These are phyloP conservation scores for Ilyonectria sp. DNA, from an alignment of 2,329 filamentous ascomycete genomes.

Conservation along the genomic window DNA sequence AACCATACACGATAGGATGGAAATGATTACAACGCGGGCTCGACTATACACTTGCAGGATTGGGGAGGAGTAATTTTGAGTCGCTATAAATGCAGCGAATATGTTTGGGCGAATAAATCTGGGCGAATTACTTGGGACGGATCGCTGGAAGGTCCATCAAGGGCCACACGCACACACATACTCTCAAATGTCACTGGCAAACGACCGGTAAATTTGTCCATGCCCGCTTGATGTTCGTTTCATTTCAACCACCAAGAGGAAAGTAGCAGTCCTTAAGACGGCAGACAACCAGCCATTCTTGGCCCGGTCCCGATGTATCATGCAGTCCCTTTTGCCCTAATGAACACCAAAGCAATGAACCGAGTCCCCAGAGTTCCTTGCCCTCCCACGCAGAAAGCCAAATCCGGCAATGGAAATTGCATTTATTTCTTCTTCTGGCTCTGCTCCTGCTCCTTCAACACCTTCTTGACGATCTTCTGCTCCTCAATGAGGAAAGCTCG, in stretches of 20 bases:
- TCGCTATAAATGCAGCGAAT: too few relatives aligned
- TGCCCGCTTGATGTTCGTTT: constrained; percentile 58
- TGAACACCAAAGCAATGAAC: constrained; percentile 70
- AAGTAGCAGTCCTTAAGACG: constrained; percentile 60
- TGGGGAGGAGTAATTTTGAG: too few relatives aligned
- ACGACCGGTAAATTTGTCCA: constrained; percentile 40
- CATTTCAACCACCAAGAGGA: constrained; percentile 65
- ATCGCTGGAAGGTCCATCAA: not conserved
- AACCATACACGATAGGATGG: constrained; percentile 3
- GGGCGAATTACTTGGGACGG: constrained; percentile 4
- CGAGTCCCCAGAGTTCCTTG: constrained; percentile 55
- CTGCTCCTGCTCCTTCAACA: constrained; percentile 97
- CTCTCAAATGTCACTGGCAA: constrained; percentile 38
- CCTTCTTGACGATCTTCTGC: constrained; percentile 99
- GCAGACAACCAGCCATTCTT: constrained; percentile 61
- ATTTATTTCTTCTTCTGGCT: constrained; percentile 79
- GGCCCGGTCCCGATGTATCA: constrained; percentile 59
- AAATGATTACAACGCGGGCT: constrained; percentile 5
- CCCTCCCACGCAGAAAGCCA: constrained; percentile 54
- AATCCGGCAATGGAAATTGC: constrained; percentile 51
- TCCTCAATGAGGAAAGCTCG: constrained; percentile 99
- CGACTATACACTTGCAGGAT: not conserved
- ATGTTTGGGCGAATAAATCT: not conserved
- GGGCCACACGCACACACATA: constrained; percentile 7
- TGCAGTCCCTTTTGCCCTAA: constrained; percentile 66